Conservation (phyloP, 1,284 basidiomycete species). For the Waitea zeae region DNA sequence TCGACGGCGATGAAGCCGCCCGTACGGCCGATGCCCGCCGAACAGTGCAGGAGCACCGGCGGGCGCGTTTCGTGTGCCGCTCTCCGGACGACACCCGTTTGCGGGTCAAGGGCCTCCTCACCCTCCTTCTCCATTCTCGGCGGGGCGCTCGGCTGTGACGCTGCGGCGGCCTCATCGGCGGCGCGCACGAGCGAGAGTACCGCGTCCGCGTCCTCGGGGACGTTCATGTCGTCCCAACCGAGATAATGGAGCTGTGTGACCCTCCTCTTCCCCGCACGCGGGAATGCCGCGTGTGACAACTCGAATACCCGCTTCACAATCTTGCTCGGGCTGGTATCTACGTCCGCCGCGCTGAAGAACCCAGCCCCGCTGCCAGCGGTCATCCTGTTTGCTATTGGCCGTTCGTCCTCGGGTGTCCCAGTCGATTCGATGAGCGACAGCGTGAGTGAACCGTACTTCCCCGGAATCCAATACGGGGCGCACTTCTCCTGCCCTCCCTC, state of each 20-base stretch:
- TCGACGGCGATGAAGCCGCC: slow-evolving; percentile 86
- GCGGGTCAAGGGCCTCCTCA: slow-evolving; percentile 29
- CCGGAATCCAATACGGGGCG: slow-evolving; percentile 77
- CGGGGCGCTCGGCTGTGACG: no score
- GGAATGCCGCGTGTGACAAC: slow-evolving; percentile 42
- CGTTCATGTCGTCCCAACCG: slow-evolving; percentile 89
- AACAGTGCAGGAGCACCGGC: slow-evolving; percentile 65
- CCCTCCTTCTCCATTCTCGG: slow-evolving; percentile 26
- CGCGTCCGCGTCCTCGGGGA: slow-evolving; percentile 65
- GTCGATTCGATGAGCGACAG: slow-evolving; percentile 45
- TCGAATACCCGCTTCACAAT: slow-evolving; percentile 49
- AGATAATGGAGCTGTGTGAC: slow-evolving; percentile 79
- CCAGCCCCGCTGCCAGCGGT: slow-evolving; percentile 15
- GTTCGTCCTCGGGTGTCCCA: slow-evolving; percentile 10
- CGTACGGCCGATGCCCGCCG: slow-evolving; percentile 83
- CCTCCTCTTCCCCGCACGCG: slow-evolving; percentile 37
- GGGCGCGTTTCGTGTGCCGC: slow-evolving; percentile 24
- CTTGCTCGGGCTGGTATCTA: slow-evolving; percentile 7
- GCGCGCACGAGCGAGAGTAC: slow-evolving; percentile 57
- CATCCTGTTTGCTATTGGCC: slow-evolving; percentile 12
- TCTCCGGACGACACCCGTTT: slow-evolving; percentile 30
- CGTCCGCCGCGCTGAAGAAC: slow-evolving; percentile 8
- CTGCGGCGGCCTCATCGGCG: no score
- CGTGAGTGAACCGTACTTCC: slow-evolving; percentile 52
- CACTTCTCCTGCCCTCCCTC: slow-evolving; percentile 87